phyloP scores from a whole-genome alignment of 805 yeast genomes.

The Hanseniaspora singularis region DNA sequence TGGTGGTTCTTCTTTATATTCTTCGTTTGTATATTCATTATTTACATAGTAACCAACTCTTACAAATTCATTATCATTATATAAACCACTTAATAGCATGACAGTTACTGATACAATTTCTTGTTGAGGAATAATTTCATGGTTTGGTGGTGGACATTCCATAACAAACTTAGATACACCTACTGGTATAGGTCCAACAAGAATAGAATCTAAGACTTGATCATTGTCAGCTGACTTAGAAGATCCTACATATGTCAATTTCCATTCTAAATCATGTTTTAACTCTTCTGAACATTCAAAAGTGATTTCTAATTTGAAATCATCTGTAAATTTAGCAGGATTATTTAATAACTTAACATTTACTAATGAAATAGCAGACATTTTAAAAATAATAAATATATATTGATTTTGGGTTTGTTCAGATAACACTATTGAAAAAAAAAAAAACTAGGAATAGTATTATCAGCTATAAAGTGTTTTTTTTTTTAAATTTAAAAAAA shows the following conservation, averaged over 20 bases:
- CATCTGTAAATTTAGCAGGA: constrained; percentile 86
- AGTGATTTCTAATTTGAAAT: constrained; percentile 93
- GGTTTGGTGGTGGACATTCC: constrained; percentile 92
- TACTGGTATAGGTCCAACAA: constrained; percentile 98
- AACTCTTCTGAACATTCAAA: constrained; percentile 92
- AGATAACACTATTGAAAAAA: too few species aligned
- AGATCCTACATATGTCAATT: constrained; percentile 90
- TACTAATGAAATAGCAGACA: constrained; percentile 87
- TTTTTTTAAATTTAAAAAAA: too few species aligned
- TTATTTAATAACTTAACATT: constrained; percentile 88
- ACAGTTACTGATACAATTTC: constrained; percentile 94
- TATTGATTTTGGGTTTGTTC: not conserved
- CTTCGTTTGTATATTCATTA: constrained; percentile 91
- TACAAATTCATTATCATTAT: constrained; percentile 87
- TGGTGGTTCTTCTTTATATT: constrained; percentile 86
- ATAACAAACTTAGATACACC: constrained; percentile 89
- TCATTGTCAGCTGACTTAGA: constrained; percentile 91
- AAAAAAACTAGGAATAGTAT: too few species aligned
- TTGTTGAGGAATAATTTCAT: constrained; percentile 89
- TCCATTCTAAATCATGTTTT: constrained; percentile 85
- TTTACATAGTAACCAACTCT: constrained; percentile 96
- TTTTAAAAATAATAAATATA: constrained; percentile 23
- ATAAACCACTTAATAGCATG: constrained; percentile 80
- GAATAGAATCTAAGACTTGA: constrained; percentile 86
- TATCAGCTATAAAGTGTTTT: too few species aligned